A percentile compares a stretch with the other conserved stretches of the same genome.
Conservation (phyloP, 345 rosid species). For the Trapa incisa region DNA sequence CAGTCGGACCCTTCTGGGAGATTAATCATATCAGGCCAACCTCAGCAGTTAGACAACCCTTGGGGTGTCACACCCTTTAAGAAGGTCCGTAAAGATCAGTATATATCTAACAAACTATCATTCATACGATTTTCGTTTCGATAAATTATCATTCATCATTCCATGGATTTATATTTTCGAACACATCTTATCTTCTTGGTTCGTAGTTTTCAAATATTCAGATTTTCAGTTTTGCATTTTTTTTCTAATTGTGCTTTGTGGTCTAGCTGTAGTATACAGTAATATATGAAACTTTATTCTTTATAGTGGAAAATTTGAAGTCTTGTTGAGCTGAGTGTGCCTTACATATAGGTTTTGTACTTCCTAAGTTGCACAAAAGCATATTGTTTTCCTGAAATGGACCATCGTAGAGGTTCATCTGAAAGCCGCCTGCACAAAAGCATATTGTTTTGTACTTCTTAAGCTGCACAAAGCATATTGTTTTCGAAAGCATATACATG, state of each 20-base stretch:
- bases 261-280: background rate
- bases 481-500: no score
- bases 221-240: background rate
- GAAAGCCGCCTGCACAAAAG: no score
- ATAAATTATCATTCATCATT: no score
- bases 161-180: background rate
- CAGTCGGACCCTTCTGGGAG: constrained; percentile 74
- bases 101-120: background rate
- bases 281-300: background rate
- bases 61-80: constrained; percentile 67
- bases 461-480: no score
- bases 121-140: background rate
- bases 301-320: background rate
- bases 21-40: constrained; percentile 56
- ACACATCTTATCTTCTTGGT: background rate
- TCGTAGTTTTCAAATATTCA: background rate
- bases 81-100: constrained; percentile 30
- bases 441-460: no score
- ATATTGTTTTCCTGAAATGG: background rate
- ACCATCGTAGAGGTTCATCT: no score
- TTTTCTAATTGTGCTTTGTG: background rate
- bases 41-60: constrained; percentile 52
- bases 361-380: background rate
- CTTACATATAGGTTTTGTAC: background rate
- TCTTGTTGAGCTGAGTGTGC: background rate